phyloP scores from a whole-genome alignment of 129 eudicot species.

The Centella asiatica region DNA sequence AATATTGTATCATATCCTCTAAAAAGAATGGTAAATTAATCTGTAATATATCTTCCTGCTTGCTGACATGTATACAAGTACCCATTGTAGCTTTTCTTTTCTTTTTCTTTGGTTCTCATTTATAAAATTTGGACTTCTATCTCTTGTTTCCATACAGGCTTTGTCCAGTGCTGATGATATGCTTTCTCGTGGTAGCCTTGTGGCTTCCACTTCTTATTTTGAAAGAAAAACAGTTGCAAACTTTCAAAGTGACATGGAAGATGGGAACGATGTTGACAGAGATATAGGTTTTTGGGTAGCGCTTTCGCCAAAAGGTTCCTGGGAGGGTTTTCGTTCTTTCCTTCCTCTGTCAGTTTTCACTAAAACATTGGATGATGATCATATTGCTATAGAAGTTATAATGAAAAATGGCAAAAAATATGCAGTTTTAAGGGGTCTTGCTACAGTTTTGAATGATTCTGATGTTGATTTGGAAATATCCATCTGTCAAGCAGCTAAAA shows the following conservation, averaged over 20 bases:
- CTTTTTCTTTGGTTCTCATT: slow-evolving; percentile 3
- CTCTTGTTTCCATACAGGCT: slow-evolving; percentile 34
- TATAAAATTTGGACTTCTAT: not conserved
- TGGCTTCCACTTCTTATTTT: slow-evolving; percentile 64
- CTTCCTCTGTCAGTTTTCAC: slow-evolving; percentile 80
- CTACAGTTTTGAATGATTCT: slow-evolving; percentile 61
- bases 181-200: slow-evolving; percentile 42
- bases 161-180: slow-evolving; percentile 35
- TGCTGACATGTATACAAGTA: not conserved
- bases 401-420: slow-evolving; percentile 84
- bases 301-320: slow-evolving; percentile 70
- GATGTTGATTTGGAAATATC: slow-evolving; percentile 59
- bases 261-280: slow-evolving; percentile 37
- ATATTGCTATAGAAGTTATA: slow-evolving; percentile 71
- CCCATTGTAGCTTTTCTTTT: not conserved
- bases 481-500: slow-evolving; percentile 30
- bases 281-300: slow-evolving; percentile 88
- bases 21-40: slow-evolving; percentile 48
- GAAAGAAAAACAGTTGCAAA: slow-evolving; percentile 50
- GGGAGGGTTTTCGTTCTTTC: slow-evolving; percentile 86
- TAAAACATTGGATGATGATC: slow-evolving; percentile 46
- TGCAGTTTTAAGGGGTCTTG: slow-evolving; percentile 83
- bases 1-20: slow-evolving; percentile 51
- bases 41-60: slow-evolving; percentile 6
- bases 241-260: slow-evolving; percentile 32